Base-by-base conservation (phyloP, 345 rosid species). In the Sonneratia caseolaris region DNA sequence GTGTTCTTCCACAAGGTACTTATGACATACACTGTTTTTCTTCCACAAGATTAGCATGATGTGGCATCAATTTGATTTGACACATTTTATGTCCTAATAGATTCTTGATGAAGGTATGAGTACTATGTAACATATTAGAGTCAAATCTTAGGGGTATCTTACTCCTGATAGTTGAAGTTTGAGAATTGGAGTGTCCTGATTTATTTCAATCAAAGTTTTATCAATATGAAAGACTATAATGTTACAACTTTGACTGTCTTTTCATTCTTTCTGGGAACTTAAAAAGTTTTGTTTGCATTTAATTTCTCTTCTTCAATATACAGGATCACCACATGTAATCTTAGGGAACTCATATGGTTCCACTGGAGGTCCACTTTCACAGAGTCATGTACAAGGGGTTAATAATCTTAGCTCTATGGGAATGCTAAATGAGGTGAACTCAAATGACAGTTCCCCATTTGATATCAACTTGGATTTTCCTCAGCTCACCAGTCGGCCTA, bases 291-390 rank as follows among this genome's bases (percentile, higher is more conserved):
- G 14, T 9, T 47, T 47, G 3, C 51, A 47, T 47, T 47, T 9
- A 8, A 35, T 70, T 53, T 48, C 47, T 37, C 38, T 67, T 32
- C 68, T 70, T 79, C 67, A 73, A 64, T 36, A 8, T 85, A 76
- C 96, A 96, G 99, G 98, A 77, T 88, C 95, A 73, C 85, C 97
- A 27, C 98, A 91, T 78, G 91, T 98, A 64, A 91, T 92, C 96
- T 64, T 96, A 43, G 86, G 88, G 74, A 86, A 79, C 74, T 87
- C 97, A 56, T 92, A 92, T 82, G 91, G 89, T 71, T 65, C 82
- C 59, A 87, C 82, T 42, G 97, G 94, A 21, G 97, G 94, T 49
- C 97, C 89, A 64, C 93, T 92, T 78, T 89, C 97, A 11, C 98
- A 91, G 69, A 88, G 82, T 76, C 99, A 88, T 73, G 86, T 90